phyloP scores from a whole-genome alignment of 768 basidiomycete species.

The Dioszegia hungarica region DNA sequence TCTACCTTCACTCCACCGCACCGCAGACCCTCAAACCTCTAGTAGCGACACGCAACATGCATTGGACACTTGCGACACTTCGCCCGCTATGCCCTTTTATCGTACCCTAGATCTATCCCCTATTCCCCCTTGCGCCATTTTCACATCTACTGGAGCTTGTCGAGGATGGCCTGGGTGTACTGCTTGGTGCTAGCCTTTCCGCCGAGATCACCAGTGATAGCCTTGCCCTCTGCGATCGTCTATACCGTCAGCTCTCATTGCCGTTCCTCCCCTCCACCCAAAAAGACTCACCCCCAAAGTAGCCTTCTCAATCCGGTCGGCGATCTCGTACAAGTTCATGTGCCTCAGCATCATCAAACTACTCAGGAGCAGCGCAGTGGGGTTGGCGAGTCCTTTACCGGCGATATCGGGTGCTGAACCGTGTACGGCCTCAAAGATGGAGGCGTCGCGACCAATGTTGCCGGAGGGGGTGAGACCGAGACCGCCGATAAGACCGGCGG shows the following conservation, averaged over 20 bases:
- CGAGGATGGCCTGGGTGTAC: constrained; percentile 82
- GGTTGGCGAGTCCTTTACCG: constrained; percentile 75
- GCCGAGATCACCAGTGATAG: constrained; percentile 91
- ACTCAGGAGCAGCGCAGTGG: constrained; percentile 93
- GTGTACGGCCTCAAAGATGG: constrained; percentile 99
- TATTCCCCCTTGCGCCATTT: no score
- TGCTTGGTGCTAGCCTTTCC: constrained; percentile 85
- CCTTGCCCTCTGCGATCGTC: constrained; percentile 96
- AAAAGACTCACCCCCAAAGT: constrained; percentile 66
- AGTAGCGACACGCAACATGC: neutral
- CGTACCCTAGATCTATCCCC: no score
- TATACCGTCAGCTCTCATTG: constrained; percentile 43
- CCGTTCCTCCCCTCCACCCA: no score
- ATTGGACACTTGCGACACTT: neutral
- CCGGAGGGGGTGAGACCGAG: constrained; percentile 95
- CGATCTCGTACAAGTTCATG: constrained; percentile 81
- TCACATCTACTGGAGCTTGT: constrained; percentile 55
- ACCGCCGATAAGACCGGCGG: constrained; percentile 95
- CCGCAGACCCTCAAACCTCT: no score
- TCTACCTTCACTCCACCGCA: neutral
- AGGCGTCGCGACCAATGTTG: constrained; percentile 95
- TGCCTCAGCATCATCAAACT: constrained; percentile 99
- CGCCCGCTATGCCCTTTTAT: no score
- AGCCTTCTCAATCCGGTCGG: constrained; percentile 86
- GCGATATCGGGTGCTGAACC: constrained; percentile 99